Conservation (phyloP, 2,329 filamentous ascomycete species). For the Colletotrichum phormii region DNA sequence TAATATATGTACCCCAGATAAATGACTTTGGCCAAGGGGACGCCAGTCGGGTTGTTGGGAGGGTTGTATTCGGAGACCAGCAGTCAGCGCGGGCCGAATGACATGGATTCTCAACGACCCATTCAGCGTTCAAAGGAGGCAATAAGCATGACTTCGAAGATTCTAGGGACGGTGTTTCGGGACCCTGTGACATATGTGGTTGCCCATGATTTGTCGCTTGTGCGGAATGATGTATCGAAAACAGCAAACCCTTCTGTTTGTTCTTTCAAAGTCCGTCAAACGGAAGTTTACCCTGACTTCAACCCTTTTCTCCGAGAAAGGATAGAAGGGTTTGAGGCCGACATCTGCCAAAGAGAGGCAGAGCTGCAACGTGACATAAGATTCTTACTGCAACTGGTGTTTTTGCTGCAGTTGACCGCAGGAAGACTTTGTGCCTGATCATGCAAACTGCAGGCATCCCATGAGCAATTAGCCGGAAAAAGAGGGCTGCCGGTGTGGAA, state of each 20-base stretch:
- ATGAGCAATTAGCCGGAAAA: neutral
- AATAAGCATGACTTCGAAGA: neutral
- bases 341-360: neutral
- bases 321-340: neutral
- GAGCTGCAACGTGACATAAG: neutral
- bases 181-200: neutral
- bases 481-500: neutral
- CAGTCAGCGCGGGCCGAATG: constrained; percentile 7
- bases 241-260: neutral
- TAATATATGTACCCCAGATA: neutral
- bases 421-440: neutral
- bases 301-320: neutral
- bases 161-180: neutral
- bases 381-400: neutral
- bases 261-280: neutral
- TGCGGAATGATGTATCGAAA: neutral
- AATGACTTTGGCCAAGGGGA: neutral
- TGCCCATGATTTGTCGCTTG: neutral
- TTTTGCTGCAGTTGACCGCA: neutral
- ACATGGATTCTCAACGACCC: neutral
- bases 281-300: neutral
- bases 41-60: neutral
- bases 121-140: neutral
- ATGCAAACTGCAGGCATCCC: neutral
- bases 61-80: constrained; percentile 5